These are phyloP conservation scores for Abrus precatorius DNA, from an alignment of 306 rosid genomes.

Conservation along the genomic window DNA sequence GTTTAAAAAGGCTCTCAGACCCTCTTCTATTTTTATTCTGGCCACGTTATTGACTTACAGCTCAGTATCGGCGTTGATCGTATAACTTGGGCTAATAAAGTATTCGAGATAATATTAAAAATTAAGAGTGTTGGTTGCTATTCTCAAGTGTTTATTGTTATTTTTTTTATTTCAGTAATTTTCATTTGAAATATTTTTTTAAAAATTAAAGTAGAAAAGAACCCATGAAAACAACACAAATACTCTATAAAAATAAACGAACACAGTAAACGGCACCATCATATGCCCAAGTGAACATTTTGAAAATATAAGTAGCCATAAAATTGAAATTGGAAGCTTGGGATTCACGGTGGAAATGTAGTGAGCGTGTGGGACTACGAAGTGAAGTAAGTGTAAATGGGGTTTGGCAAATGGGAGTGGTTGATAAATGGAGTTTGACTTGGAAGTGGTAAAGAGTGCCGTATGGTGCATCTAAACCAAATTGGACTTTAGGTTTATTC, in stretches of 20 bases:
- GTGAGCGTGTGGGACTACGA: background rate
- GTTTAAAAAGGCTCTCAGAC: background rate
- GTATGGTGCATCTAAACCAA: slow-evolving; percentile 56
- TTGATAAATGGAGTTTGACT: slow-evolving; percentile 47
- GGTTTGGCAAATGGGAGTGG: background rate
- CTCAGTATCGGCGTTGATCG: slow-evolving; percentile 11
- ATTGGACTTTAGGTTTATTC: slow-evolving; percentile 44
- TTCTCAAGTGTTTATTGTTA: too few relatives aligned
- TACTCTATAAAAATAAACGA: background rate
- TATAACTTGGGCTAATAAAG: background rate
- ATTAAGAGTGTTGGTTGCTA: background rate
- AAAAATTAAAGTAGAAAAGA: too few relatives aligned
- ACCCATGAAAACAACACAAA: too few relatives aligned
- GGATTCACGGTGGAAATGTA: background rate
- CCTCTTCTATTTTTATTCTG: background rate
- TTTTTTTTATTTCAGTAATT: too few relatives aligned
- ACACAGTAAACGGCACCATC: too few relatives aligned
- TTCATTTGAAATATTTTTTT: too few relatives aligned
- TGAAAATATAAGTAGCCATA: too few relatives aligned
- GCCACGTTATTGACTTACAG: slow-evolving; percentile 30
- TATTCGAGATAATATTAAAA: background rate
- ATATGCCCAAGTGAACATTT: background rate
- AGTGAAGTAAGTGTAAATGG: too few relatives aligned
- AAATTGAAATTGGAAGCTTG: too few relatives aligned
- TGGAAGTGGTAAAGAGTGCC: slow-evolving; percentile 48